phyloP scores from a whole-genome alignment of 352 stramenopile species.

The Phytophthora rubi region DNA sequence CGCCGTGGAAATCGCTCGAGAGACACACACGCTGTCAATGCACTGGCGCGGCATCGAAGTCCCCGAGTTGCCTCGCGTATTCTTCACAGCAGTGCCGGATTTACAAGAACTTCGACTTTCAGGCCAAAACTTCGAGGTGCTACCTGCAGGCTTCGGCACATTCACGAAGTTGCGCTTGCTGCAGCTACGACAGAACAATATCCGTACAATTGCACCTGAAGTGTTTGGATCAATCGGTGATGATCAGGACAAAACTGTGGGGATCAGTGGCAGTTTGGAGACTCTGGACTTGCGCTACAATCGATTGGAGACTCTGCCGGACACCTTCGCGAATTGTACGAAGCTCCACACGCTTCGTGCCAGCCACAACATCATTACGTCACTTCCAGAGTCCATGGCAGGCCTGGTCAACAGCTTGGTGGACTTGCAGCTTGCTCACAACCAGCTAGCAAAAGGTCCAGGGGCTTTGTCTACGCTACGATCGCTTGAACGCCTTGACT shows the following conservation, averaged over 20 bases:
- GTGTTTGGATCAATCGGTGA: slow-evolving; percentile 37
- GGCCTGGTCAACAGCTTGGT: slow-evolving; percentile 36
- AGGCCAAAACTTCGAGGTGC: no score
- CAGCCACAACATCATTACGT: slow-evolving; percentile 55
- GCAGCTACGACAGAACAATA: no score
- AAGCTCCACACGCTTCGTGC: slow-evolving; percentile 50
- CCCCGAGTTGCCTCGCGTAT: no score
- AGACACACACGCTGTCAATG: no score
- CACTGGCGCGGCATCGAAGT: no score
- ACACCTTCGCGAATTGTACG: slow-evolving; percentile 47
- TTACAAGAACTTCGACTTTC: no score
- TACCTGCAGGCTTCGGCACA: no score
- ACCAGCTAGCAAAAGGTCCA: slow-evolving; percentile 48
- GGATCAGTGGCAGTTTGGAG: slow-evolving; percentile 40
- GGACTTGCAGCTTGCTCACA: slow-evolving; percentile 61
- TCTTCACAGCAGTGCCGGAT: no score
- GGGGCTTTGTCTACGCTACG: slow-evolving; percentile 33
- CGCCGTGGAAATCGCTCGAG: no score
- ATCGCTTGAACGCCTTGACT: slow-evolving; percentile 52
- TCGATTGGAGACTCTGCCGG: slow-evolving; percentile 44
- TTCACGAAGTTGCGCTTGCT: no score
- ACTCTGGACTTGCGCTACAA: slow-evolving; percentile 80
- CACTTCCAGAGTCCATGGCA: slow-evolving; percentile 47
- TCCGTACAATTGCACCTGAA: no score
- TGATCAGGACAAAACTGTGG: neutral